A percentile compares a stretch with the other conserved stretches of the same genome.
phyloP scores from a whole-genome alignment of 495 filamentous ascomycete species.

The Penicillium daleae region DNA sequence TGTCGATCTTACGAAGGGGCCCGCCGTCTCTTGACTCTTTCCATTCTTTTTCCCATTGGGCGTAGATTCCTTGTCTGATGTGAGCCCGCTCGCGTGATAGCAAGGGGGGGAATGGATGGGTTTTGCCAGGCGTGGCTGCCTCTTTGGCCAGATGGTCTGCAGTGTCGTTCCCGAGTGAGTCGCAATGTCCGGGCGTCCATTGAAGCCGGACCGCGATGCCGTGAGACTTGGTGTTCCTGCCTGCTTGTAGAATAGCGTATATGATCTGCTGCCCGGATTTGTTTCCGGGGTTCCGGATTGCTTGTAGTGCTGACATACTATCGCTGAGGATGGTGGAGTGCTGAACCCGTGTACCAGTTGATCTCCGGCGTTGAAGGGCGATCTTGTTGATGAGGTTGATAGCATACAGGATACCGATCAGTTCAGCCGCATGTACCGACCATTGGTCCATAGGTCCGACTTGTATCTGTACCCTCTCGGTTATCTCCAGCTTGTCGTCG shows the following conservation, averaged over 20 bases:
- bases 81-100: constrained; percentile 22
- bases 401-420: constrained; percentile 28
- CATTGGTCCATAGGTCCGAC: constrained; percentile 28
- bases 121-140: constrained; percentile 15
- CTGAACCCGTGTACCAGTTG: not conserved
- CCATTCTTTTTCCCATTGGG: constrained; percentile 25
- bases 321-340: constrained; percentile 21
- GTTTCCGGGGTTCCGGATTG: constrained; percentile 22
- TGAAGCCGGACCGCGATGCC: constrained; percentile 22
- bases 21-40: constrained; percentile 12
- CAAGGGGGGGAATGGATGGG: constrained; percentile 20
- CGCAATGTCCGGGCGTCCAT: constrained; percentile 25
- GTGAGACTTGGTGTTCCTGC: constrained; percentile 16
- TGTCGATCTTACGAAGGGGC: constrained; percentile 21
- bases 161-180: constrained; percentile 15
- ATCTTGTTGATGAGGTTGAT: constrained; percentile 21
- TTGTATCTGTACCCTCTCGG: constrained; percentile 21
- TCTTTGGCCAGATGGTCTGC: constrained; percentile 20
- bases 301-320: constrained; percentile 27
- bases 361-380: constrained; percentile 8
- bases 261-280: constrained; percentile 29
- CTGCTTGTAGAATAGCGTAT: constrained; percentile 22
- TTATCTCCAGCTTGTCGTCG: constrained; percentile 11
- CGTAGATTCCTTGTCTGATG: constrained; percentile 7
- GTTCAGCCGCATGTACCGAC: constrained; percentile 31